A percentile compares a stretch with the other conserved stretches of the same genome.
Evolutionary conservation across 1,284 basidiomycete genomes (phyloP).

Genomic region (Malassezia nana): DNA sequence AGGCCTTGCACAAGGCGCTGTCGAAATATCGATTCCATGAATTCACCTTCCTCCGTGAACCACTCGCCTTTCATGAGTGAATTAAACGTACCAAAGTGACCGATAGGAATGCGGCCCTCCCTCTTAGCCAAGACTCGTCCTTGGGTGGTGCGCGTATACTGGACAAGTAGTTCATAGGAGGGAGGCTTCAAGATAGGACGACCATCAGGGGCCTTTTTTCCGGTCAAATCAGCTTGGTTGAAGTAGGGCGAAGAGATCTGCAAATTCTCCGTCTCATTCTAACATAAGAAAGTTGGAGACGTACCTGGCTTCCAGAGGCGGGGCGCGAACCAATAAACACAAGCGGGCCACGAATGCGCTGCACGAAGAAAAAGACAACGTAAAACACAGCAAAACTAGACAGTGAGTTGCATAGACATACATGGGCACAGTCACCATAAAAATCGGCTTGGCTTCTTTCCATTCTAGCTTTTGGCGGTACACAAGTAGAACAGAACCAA

Average conservation of each 20-base stretch:
- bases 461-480: conserved; percentile 43
- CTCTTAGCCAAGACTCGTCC: conserved; percentile 19
- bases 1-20: conserved; percentile 28
- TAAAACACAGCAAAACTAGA: conserved; percentile 26
- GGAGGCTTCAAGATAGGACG: conserved; percentile 31
- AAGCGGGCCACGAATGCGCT: conserved; percentile 27
- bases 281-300: background rate
- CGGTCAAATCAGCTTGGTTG: conserved; percentile 21
- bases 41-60: conserved; percentile 45
- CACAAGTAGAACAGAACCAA: conserved; percentile 32
- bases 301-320: conserved; percentile 13
- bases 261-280: conserved; percentile 34
- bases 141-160: conserved; percentile 28
- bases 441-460: conserved; percentile 32
- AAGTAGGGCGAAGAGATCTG: conserved; percentile 26
- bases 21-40: conserved; percentile 32
- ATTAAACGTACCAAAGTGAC: conserved; percentile 33
- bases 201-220: conserved; percentile 17
- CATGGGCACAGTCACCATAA: conserved; percentile 27
- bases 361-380: conserved; percentile 21
- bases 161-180: conserved; percentile 28
- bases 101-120: conserved; percentile 20
- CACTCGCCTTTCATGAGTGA: conserved; percentile 32
- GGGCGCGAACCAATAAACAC: conserved; percentile 39
- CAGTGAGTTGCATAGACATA: conserved; percentile 8